These are phyloP conservation scores for Leccinum griseonigrum DNA, from an alignment of 1,284 basidiomycete genomes.

Conservation along the genomic window DNA sequence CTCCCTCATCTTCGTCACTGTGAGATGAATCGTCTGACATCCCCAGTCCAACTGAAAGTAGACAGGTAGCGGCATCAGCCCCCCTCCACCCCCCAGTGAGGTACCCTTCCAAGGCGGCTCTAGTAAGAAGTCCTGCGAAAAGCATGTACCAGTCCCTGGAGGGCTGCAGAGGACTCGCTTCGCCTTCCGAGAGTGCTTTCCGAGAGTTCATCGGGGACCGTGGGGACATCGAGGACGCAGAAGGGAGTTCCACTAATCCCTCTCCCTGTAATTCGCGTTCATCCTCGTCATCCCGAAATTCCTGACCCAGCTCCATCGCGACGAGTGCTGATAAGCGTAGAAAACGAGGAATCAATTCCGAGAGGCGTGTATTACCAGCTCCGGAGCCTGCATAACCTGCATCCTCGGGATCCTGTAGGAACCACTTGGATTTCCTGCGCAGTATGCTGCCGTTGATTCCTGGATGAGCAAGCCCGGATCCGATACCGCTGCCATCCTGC, in stretches of 20 bases:
- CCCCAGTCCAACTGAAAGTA: constrained; percentile 72
- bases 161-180: constrained; percentile 55
- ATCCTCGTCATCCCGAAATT: constrained; percentile 48
- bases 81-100: constrained; percentile 77
- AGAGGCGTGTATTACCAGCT: constrained; percentile 60
- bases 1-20: constrained; percentile 32
- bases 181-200: constrained; percentile 36
- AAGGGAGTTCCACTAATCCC: constrained; percentile 11
- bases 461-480: constrained; percentile 59
- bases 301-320: constrained; percentile 67
- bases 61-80: constrained; percentile 62
- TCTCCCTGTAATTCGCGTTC: constrained; percentile 22
- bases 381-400: constrained; percentile 32
- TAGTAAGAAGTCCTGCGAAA: constrained; percentile 69
- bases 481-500: constrained; percentile 68
- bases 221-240: constrained; percentile 14
- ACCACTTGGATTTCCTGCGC: constrained; percentile 43
- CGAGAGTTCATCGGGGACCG: constrained; percentile 10
- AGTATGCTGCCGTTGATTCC: constrained; percentile 53
- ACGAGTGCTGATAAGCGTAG: constrained; percentile 72
- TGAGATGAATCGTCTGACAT: constrained; percentile 27
- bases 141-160: constrained; percentile 80
- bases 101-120: constrained; percentile 80
- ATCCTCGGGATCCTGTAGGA: constrained; percentile 27
- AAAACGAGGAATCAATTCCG: constrained; percentile 69